Percentiles rank a stretch among this genome's conserved stretches.
These are phyloP conservation scores for Cladophialophora bantiana DNA, from an alignment of 2,329 filamentous ascomycete species.

Conservation along the genomic window DNA sequence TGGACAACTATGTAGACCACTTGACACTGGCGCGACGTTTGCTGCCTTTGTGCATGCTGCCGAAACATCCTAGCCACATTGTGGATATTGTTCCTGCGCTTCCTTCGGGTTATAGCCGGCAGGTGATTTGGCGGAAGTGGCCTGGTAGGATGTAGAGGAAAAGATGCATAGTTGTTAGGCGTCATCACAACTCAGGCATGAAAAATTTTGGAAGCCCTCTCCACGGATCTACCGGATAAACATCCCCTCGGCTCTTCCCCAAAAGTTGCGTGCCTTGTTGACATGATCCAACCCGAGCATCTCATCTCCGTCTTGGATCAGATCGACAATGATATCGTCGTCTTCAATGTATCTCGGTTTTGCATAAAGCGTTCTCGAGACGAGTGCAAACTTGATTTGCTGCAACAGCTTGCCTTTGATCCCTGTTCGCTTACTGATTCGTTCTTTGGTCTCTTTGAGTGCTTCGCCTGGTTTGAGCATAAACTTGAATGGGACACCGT, in stretches of 20 bases:
- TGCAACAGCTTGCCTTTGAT: conserved; percentile 98
- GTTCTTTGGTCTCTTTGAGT: conserved; percentile 91
- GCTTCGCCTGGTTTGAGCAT: conserved; percentile 81
- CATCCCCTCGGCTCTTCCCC: conserved; percentile 67
- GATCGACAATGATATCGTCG: conserved; percentile 60
- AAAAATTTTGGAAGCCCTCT: neutral
- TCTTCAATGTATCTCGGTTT: conserved; percentile 85
- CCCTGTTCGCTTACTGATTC: conserved; percentile 89
- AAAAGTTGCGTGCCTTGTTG: conserved; percentile 66
- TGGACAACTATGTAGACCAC: neutral
- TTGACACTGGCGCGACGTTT: neutral
- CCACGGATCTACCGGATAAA: conserved; percentile 56
- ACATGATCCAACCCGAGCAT: conserved; percentile 73
- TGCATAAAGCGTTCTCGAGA: conserved; percentile 73
- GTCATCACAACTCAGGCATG: conserved; percentile 4
- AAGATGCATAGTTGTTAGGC: conserved; percentile 7
- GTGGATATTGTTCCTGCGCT: neutral
- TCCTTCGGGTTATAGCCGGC: neutral
- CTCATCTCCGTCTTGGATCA: conserved; percentile 75
- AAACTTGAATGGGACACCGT: conserved; percentile 92
- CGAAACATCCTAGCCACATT: neutral
- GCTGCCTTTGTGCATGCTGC: neutral
- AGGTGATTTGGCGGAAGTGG: neutral
- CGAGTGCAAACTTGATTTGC: conserved; percentile 94
- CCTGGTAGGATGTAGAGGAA: neutral